Evolutionary conservation across 495 filamentous ascomycete genomes (phyloP), one percentile per base, ranked within the genome.

Genomic region (Annulohypoxylon nitens): DNA sequence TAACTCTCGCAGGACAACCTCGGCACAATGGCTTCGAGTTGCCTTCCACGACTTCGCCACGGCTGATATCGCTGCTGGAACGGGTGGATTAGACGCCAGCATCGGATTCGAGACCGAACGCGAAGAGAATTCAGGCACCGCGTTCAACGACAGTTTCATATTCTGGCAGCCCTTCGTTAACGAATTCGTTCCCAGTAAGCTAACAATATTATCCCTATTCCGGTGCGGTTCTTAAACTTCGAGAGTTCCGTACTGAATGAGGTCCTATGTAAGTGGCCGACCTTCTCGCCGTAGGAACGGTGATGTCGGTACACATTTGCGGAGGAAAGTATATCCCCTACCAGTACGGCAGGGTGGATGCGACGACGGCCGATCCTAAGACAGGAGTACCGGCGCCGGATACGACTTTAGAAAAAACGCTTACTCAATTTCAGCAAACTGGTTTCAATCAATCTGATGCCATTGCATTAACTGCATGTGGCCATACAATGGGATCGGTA

Each of bases 21-120:
- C 86, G 1, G 84, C 86, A 18, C 84, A 88, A 79, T 87, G 83
- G 83, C 69, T 88, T 41, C 80, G 85, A 23, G 81, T 83, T n/a
- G 82, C 80, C 43, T 87, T 88, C 69, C 86, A 88, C 71, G 86
- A 88, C 70, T 86, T 86, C 74, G 80, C 82, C n/a, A 84, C 82
- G 4, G 82, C 80, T 6, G 81, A 85, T 64, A 75, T 82, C 12
- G 81, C 71, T 30, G 79, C 69, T 16, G 78, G 80, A 3, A 75
- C 78, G n/a, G 86, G 86, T 11, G 86, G 86, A 5, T 50, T 88
- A 12, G 86, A 87, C 75, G 86, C 80, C 1, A 86, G 84, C 9
- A 79, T 88, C 48, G 80, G 81, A 4, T 87, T 83, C 67, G 86
- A 88, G 75, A 73, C 81, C 20, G 67, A 58, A 16, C 69, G 75